phyloP scores from a whole-genome alignment of 345 rosid species.

The Odontarrhena argentea region DNA sequence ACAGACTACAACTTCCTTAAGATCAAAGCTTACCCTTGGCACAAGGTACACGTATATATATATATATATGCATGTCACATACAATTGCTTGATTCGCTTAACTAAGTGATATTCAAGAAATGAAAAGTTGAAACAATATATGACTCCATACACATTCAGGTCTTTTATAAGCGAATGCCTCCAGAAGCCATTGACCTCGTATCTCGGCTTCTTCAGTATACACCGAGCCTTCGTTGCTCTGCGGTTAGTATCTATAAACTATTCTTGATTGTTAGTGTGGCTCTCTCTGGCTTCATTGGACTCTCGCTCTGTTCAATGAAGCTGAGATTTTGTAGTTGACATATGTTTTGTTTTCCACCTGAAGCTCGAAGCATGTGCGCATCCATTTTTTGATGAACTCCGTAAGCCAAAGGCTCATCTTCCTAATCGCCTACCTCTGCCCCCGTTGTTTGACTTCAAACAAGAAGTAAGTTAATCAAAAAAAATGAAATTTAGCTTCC shows the following conservation, averaged over 20 bases:
- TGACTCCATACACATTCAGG: conserved; percentile 38
- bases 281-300: conserved; percentile 3
- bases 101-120: neutral
- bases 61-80: neutral
- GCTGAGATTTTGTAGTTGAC: neutral
- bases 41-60: conserved; percentile 52
- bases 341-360: conserved; percentile 13
- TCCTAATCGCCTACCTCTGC: conserved; percentile 69
- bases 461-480: conserved; percentile 53
- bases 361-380: conserved; percentile 81
- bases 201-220: conserved; percentile 80
- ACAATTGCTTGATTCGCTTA: conserved; percentile 18
- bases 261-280: neutral
- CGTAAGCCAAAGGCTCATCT: conserved; percentile 78
- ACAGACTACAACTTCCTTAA: conserved; percentile 80
- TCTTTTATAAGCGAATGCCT: conserved; percentile 85
- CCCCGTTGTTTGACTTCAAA: conserved; percentile 70
- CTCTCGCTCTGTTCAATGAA: neutral
- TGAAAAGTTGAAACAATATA: neutral
- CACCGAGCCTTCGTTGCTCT: conserved; percentile 78
- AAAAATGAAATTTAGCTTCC: neutral
- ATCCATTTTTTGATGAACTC: conserved; percentile 85
- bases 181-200: conserved; percentile 90
- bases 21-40: conserved; percentile 88
- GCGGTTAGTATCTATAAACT: conserved; percentile 56